Conservation (phyloP, 495 filamentous ascomycete genomes). For the Geopyxis carbonaria region DNA sequence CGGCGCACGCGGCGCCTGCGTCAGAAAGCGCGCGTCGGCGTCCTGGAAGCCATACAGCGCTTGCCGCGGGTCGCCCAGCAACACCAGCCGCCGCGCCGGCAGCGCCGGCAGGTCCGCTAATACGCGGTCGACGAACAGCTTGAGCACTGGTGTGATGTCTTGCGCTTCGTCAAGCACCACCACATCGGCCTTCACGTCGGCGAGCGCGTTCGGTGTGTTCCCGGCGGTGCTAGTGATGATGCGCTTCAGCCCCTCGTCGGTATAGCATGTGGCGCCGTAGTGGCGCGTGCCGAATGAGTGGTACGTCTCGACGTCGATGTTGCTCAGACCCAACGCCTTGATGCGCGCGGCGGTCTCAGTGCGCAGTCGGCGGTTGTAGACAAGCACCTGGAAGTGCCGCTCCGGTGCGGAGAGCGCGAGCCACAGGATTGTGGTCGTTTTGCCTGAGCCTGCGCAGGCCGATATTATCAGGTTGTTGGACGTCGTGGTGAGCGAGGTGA, state of each 20-base stretch:
- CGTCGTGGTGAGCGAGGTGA: too few relatives aligned
- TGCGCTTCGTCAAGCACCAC: slow-evolving; percentile 9
- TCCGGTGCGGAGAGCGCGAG: neutral
- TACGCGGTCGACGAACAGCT: slow-evolving; percentile 4
- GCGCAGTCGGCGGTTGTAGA: slow-evolving; percentile 9
- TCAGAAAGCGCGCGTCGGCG: slow-evolving; percentile 9
- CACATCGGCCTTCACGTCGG: slow-evolving; percentile 1
- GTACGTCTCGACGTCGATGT: slow-evolving; percentile 6
- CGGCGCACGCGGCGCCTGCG: neutral
- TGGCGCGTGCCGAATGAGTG: slow-evolving; percentile 4
- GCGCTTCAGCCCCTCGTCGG: slow-evolving; percentile 9
- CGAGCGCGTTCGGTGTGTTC: too few relatives aligned
- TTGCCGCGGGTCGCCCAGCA: slow-evolving; percentile 7
- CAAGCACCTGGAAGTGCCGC: slow-evolving; percentile 6
- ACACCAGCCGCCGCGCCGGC: neutral
- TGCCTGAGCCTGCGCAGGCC: slow-evolving; percentile 11
- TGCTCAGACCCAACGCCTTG: neutral
- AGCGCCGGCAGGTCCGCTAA: neutral
- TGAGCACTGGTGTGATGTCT: slow-evolving; percentile 7
- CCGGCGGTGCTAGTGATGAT: slow-evolving; percentile 1
- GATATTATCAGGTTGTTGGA: slow-evolving; percentile 4
- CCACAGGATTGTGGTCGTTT: slow-evolving; percentile 8
- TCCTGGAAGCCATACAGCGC: slow-evolving; percentile 10
- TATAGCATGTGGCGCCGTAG: slow-evolving; percentile 8
- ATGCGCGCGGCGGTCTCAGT: slow-evolving; percentile 6